Percentiles rank a stretch among this genome's conserved stretches.
phyloP scores from a whole-genome alignment of 192 early-diverging fungal genomes.

The Coemansia sp. region DNA sequence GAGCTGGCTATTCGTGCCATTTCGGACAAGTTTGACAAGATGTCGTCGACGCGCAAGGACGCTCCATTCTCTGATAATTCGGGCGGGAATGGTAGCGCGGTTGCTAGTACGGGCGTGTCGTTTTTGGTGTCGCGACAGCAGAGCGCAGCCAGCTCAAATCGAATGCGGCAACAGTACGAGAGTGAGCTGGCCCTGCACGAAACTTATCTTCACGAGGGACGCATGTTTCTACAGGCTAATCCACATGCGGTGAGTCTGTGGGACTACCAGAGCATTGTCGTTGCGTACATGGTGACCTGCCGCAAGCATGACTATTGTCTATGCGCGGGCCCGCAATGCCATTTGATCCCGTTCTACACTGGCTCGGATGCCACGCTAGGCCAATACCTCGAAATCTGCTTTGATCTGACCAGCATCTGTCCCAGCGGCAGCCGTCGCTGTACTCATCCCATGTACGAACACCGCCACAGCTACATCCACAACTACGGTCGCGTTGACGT shows the following conservation, averaged over 20 bases:
- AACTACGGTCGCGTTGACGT: constrained; percentile 76
- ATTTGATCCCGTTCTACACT: constrained; percentile 74
- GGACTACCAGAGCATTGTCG: constrained; percentile 54
- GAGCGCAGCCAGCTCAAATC: constrained; percentile 45
- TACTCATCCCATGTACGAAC: constrained; percentile 73
- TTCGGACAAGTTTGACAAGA: constrained; percentile 28
- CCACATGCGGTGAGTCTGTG: constrained; percentile 47
- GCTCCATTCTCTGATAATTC: background rate
- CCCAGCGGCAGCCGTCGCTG: constrained; percentile 62
- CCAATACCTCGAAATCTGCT: constrained; percentile 82
- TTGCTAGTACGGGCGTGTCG: constrained; percentile 32
- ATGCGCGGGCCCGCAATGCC: constrained; percentile 71
- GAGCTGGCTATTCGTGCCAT: constrained; percentile 51
- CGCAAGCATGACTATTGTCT: constrained; percentile 48
- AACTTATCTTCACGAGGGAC: constrained; percentile 43
- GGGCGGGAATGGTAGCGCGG: background rate
- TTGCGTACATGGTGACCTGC: constrained; percentile 49
- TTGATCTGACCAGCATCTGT: constrained; percentile 66
- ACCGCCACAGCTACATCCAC: constrained; percentile 87
- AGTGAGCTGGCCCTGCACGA: constrained; percentile 51
- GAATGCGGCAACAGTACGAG: constrained; percentile 53
- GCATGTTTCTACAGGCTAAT: constrained; percentile 43
- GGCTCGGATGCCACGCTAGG: constrained; percentile 82
- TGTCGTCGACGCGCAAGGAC: constrained; percentile 21
- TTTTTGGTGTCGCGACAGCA: constrained; percentile 53